Base-by-base conservation (phyloP, 352 stramenopile genomes). In the Globisporangium paroecandrum region DNA sequence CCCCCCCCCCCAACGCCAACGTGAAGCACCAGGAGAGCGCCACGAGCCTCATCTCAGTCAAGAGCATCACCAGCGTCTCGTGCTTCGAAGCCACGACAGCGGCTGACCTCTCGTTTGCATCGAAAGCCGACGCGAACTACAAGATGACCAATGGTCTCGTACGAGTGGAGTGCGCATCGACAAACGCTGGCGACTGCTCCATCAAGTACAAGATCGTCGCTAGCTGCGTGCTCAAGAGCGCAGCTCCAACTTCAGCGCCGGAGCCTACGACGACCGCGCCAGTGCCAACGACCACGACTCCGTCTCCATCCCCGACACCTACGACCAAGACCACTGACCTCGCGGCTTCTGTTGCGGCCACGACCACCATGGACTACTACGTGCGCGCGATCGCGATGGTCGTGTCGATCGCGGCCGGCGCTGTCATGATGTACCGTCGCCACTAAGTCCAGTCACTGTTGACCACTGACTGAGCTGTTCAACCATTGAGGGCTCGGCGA, bases 321-420 rank as follows among this genome's bases (percentile, higher is more conserved):
- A 58, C 60, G 3, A 6, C 24, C 2, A 58, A 38, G 27, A 22
- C 36, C 18, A 43, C 46, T 1, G 47, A 59, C 1, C 9, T 34
- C 6, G 20, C n/a, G 3, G 58, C 22, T 12, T 36, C 27, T 3
- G 47, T 34, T 1, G 27, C 58, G 2, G 41, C 15, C 2, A 55
- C 41, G 43, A n/a, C 15, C 6, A 55, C 41, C 25, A n/a, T 65
- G 38, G 60, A 58, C 4, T 65, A 58, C 60, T 65, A 65, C 60
- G 56, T 43, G 47, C 60, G 60, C 29, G 60, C 41, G n/a, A 51
- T 66, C 29, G 60, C 60, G 29, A 58, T 66, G 60, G n/a, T 51
- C 5, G 46, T 49, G 29, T 66, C 60, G 60, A 66, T 66, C n/a
- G 47, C 36, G 15, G 60, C 47, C 1, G 60, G 60, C 3, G 60